phyloP scores from a whole-genome alignment of 352 stramenopile species.

The Phytophthora foliorum region DNA sequence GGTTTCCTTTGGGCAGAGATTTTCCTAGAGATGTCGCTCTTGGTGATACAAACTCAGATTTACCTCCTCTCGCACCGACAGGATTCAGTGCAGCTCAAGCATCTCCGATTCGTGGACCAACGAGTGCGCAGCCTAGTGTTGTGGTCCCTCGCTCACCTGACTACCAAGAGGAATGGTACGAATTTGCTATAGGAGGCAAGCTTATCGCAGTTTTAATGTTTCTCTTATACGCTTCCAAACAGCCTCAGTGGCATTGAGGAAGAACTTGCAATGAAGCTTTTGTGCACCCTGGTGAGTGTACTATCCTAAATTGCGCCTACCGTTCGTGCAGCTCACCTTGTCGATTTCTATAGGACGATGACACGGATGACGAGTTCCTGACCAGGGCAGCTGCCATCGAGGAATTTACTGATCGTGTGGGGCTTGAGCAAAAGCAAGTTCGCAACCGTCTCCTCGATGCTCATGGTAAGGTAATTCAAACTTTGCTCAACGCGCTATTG shows the following conservation, averaged over 20 bases:
- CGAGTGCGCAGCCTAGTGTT: conserved; percentile 4
- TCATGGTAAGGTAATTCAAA: conserved; percentile 34
- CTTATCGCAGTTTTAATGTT: background rate
- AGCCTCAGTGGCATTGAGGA: conserved; percentile 29
- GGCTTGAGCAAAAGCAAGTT: conserved; percentile 37
- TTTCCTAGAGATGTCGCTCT: conserved; percentile 1
- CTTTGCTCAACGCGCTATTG: conserved; percentile 4
- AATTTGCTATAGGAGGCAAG: conserved; percentile 2
- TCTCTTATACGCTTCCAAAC: background rate
- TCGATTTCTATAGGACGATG: conserved; percentile 36
- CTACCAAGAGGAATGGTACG: conserved; percentile 33
- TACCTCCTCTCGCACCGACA: conserved; percentile 1
- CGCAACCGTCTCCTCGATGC: conserved; percentile 41
- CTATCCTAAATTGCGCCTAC: background rate
- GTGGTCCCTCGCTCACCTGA: conserved; percentile 20
- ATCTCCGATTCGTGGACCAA: background rate
- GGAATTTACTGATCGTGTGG: conserved; percentile 34
- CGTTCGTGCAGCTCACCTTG: background rate
- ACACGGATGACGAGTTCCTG: conserved; percentile 44
- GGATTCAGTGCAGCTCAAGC: background rate
- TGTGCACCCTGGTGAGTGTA: conserved; percentile 33
- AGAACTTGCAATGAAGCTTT: conserved; percentile 25
- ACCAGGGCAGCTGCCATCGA: conserved; percentile 28
- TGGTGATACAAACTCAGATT: background rate
- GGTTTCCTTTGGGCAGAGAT: conserved; percentile 7